Evolutionary conservation across 768 basidiomycete genomes (phyloP), one percentile per base, ranked within the genome.

Genomic region (Rhodosporidiobolus sp.): DNA sequence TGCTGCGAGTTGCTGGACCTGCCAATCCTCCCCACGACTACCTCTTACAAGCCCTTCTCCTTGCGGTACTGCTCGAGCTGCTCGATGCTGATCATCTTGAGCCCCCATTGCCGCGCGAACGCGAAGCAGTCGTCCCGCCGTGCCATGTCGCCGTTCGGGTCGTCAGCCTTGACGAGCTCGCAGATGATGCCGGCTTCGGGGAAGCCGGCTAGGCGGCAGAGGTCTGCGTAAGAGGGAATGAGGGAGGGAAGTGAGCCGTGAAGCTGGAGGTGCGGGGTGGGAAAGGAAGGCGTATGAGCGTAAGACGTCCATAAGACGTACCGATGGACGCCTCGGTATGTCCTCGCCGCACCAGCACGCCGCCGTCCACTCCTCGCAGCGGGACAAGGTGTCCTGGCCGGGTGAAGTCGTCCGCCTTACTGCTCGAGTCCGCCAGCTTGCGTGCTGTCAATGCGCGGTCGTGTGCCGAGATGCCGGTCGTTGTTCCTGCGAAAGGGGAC

Each of bases 361-460:
- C 96, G 14, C 93, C 93, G 4, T 86, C 84, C 8, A 89, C 87
- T 20, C 92, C 91, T 56, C 94, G 89, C 38, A 99, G 84, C 34
- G 96, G 94, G 1, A 97, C 93, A 85, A 97, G 86, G 79, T 99
- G 96, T 8, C 96, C 96, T 17, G 96, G 96, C 20, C 94, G 88
- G 4, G 87, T 87, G 80, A 99, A 95, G 76, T 95, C 90, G 30
- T 84, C 82, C 24, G 90, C 82, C 1, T 78, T 80, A 24, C 85
- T 81, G 20, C 81, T 78, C 10, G 87, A 38, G 63, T 78, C 78
- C 30, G 94, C 91, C 35, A 99, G 87, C 52, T 90, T 88, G 67
- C 91, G 87, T 6, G 86, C 92, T 8, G 95, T 95, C 65, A 94
- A 84, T 46, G 90, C 88, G 66, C 96, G 89, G 83, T 99, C 96